These are phyloP conservation scores for Beauveria sp. DNA, from an alignment of 2,329 filamentous ascomycete species.

Conservation along the genomic window DNA sequence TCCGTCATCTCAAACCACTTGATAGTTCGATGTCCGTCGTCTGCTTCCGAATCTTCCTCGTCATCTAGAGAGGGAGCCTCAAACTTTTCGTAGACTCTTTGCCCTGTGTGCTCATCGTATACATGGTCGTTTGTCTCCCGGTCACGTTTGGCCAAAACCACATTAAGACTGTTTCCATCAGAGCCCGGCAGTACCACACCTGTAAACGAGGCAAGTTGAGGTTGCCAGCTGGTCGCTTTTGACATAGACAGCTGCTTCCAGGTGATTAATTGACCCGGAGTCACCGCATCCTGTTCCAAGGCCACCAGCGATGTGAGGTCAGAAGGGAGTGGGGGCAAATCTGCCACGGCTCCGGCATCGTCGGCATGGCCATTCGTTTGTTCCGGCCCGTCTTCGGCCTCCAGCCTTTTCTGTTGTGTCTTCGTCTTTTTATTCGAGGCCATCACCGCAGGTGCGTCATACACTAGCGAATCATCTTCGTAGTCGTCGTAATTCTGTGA, in stretches of 20 bases:
- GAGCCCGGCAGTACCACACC: constrained; percentile 53
- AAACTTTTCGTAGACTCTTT: constrained; percentile 69
- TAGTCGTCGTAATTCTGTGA: constrained; percentile 26
- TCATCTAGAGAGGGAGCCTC: constrained; percentile 61
- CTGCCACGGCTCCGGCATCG: constrained; percentile 33
- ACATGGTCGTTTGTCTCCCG: constrained; percentile 48
- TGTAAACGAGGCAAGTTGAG: constrained; percentile 55
- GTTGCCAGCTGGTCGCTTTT: constrained; percentile 57
- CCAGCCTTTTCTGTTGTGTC: constrained; percentile 30
- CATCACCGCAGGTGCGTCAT: constrained; percentile 4
- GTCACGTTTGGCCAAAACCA: constrained; percentile 65
- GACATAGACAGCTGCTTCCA: constrained; percentile 61
- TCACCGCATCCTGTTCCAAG: constrained; percentile 40
- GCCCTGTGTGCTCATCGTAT: constrained; percentile 60
- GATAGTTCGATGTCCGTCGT: constrained; percentile 55
- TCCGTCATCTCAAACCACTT: constrained; percentile 58
- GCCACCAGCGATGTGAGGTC: constrained; percentile 46
- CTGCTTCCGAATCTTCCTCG: constrained; percentile 48
- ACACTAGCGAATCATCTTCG: constrained; percentile 18
- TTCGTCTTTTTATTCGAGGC: constrained; percentile 18
- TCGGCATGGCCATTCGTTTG: constrained; percentile 19
- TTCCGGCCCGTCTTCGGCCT: not conserved
- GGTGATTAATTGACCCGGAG: constrained; percentile 56
- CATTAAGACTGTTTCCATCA: constrained; percentile 44
- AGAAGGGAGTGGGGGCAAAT: constrained; percentile 55